Conservation (phyloP, 2,329 filamentous ascomycete species). For the Arthrobotrys pseudoclavata region DNA sequence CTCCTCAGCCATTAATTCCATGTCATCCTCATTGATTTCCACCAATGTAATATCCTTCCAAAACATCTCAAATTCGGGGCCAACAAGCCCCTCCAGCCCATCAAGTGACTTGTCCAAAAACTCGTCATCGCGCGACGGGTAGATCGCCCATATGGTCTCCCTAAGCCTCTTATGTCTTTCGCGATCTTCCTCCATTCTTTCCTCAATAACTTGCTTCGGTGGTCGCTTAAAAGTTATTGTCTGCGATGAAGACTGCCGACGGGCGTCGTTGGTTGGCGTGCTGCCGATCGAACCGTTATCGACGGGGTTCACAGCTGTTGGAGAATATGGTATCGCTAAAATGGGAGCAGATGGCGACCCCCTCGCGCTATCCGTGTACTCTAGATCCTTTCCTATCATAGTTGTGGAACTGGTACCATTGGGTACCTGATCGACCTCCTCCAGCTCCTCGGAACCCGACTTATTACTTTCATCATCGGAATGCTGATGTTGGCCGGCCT, state of each 20-base stretch:
- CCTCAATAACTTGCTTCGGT: slow-evolving; percentile 80
- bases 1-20: slow-evolving; percentile 82
- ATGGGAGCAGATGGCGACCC: slow-evolving; percentile 60
- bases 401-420: slow-evolving; percentile 48
- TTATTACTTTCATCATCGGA: slow-evolving; percentile 78
- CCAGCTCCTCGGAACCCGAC: slow-evolving; percentile 61
- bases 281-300: slow-evolving; percentile 60
- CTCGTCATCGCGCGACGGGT: slow-evolving; percentile 72
- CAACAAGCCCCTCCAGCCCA: slow-evolving; percentile 46
- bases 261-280: slow-evolving; percentile 44
- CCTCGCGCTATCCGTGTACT: slow-evolving; percentile 39
- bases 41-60: slow-evolving; percentile 82
- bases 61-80: slow-evolving; percentile 77
- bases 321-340: slow-evolving; percentile 61
- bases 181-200: slow-evolving; percentile 95
- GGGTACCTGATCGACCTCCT: slow-evolving; percentile 56
- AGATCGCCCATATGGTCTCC: slow-evolving; percentile 93
- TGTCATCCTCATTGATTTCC: slow-evolving; percentile 89
- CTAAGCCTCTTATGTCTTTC: slow-evolving; percentile 92
- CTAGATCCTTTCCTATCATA: slow-evolving; percentile 50
- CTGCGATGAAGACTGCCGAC: slow-evolving; percentile 52
- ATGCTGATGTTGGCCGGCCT: slow-evolving; percentile 80
- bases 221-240: slow-evolving; percentile 52
- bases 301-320: slow-evolving; percentile 60
- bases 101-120: slow-evolving; percentile 45